Percentiles rank a stretch among this genome's conserved stretches.
These are phyloP conservation scores for Colletotrichum godetiae DNA, from an alignment of 2,329 filamentous ascomycete genomes.

Conservation along the genomic window DNA sequence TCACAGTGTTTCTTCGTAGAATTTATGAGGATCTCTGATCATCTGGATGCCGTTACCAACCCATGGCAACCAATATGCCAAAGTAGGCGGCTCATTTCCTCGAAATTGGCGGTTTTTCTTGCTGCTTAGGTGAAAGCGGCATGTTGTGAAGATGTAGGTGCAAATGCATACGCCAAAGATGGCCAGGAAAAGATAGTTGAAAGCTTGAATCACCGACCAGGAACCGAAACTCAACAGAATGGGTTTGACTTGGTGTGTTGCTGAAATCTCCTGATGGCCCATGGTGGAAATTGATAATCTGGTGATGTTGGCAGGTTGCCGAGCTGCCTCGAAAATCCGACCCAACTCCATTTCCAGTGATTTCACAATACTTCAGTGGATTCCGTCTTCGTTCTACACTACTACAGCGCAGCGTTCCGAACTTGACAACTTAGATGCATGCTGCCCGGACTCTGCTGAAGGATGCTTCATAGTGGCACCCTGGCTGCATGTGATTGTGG, in stretches of 20 bases:
- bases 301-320: background rate
- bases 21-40: conserved; percentile 2
- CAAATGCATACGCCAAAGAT: background rate
- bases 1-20: background rate
- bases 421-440: background rate
- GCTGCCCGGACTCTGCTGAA: background rate
- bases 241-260: background rate
- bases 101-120: background rate
- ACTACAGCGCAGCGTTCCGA: background rate
- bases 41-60: background rate
- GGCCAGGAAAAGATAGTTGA: background rate
- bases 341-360: background rate
- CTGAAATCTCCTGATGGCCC: background rate
- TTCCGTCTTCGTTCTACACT: background rate
- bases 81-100: conserved; percentile 4
- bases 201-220: background rate
- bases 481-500: background rate
- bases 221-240: background rate
- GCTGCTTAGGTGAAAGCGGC: background rate
- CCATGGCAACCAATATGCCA: conserved; percentile 4
- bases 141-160: conserved; percentile 5
- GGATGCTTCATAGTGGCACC: background rate
- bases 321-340: background rate
- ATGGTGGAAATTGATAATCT: background rate
- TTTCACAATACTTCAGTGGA: background rate